These are phyloP conservation scores for Theileria equi DNA, from an alignment of 169 alveolate species.

Conservation along the genomic window DNA sequence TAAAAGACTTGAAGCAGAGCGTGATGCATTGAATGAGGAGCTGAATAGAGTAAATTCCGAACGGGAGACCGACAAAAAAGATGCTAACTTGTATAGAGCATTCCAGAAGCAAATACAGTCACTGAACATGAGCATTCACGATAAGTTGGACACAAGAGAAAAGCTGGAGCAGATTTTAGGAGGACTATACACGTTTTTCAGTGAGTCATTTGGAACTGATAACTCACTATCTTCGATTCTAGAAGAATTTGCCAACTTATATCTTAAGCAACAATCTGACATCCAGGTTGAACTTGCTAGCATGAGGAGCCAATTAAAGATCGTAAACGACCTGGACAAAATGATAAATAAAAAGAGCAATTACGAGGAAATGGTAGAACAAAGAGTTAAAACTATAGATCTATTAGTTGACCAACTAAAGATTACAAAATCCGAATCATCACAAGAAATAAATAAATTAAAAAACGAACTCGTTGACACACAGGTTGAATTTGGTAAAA, in stretches of 20 bases:
- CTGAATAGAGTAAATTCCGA: slow-evolving; percentile 1
- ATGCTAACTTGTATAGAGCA: slow-evolving; percentile 26
- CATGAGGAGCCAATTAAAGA: slow-evolving; percentile 43
- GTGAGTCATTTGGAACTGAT: slow-evolving; percentile 63
- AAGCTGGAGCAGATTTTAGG: slow-evolving; percentile 49
- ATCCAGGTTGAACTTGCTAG: slow-evolving; percentile 43
- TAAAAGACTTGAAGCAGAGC: not conserved
- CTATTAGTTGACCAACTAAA: slow-evolving; percentile 52
- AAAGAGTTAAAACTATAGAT: slow-evolving; percentile 45
- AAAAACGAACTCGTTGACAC: slow-evolving; percentile 12
- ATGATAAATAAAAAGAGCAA: slow-evolving; percentile 41
- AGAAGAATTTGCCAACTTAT: slow-evolving; percentile 60
- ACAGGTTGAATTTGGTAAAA: slow-evolving; percentile 6
- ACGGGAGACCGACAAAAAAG: slow-evolving; percentile 16
- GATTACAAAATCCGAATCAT: slow-evolving; percentile 28
- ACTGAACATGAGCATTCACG: slow-evolving; percentile 5
- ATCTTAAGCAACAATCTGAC: slow-evolving; percentile 40
- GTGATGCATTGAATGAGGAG: not conserved
- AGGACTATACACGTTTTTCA: slow-evolving; percentile 26
- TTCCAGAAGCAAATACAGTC: slow-evolving; percentile 10
- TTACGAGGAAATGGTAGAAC: slow-evolving; percentile 33
- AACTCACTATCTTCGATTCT: slow-evolving; percentile 42
- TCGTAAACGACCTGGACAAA: slow-evolving; percentile 52
- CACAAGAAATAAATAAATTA: slow-evolving; percentile 18
- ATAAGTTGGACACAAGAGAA: slow-evolving; percentile 17